These are phyloP conservation scores for Alternaria dauci DNA, from an alignment of 2,329 filamentous ascomycete genomes.

Conservation along the genomic window DNA sequence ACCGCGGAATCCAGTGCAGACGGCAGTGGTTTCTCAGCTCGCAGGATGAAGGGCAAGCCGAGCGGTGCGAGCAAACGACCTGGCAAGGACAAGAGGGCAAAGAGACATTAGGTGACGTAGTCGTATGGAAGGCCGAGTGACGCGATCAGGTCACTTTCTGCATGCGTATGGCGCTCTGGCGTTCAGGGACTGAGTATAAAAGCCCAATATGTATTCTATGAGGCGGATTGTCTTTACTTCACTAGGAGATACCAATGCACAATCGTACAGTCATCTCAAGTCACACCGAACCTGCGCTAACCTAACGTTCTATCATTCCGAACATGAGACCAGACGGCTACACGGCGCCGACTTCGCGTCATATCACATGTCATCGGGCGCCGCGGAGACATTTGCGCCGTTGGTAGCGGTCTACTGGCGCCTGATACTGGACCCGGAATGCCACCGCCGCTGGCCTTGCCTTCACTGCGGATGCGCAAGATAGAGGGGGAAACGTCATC, in stretches of 20 bases:
- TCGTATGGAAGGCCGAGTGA: not conserved
- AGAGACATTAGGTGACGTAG: constrained; percentile 32
- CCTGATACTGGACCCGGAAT: not conserved
- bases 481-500: not conserved
- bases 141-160: not conserved
- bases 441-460: too few species aligned
- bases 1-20: constrained; percentile 86
- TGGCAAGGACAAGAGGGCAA: constrained; percentile 47
- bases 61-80: constrained; percentile 40
- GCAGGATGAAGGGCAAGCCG: constrained; percentile 77
- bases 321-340: not conserved
- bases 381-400: not conserved
- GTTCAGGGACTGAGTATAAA: constrained; percentile 25
- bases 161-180: constrained; percentile 39
- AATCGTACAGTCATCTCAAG: not conserved
- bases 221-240: constrained; percentile 5
- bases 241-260: constrained; percentile 28
- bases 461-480: not conserved
- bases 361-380: not conserved
- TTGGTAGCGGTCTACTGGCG: not conserved
- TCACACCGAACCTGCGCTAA: not conserved
- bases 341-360: not conserved
- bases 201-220: constrained; percentile 17
- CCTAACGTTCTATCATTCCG: not conserved
- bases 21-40: constrained; percentile 78